Percentiles rank a stretch among this genome's conserved stretches.
phyloP scores from a whole-genome alignment of 148 eudicot genomes.

The Cornus suecica region DNA sequence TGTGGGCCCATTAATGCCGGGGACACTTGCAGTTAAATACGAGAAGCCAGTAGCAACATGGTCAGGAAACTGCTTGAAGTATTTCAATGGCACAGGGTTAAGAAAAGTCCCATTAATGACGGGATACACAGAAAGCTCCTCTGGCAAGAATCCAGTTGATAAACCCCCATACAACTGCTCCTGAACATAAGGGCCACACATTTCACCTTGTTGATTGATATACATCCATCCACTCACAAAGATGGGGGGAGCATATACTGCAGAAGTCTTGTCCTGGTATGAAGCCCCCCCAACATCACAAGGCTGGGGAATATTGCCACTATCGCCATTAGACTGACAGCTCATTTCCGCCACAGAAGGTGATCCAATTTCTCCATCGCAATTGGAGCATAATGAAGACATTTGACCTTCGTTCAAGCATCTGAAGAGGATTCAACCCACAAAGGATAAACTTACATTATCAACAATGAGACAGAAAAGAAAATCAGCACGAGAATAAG shows the following conservation, averaged over 20 bases:
- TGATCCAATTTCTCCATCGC: slow-evolving; percentile 24
- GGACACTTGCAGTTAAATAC: slow-evolving; percentile 33
- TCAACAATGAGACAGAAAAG: neutral
- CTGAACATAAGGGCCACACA: slow-evolving; percentile 92
- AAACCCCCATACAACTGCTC: slow-evolving; percentile 87
- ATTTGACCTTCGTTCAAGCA: slow-evolving; percentile 9
- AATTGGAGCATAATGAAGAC: slow-evolving; percentile 32
- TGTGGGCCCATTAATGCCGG: slow-evolving; percentile 21
- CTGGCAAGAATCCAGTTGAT: slow-evolving; percentile 74
- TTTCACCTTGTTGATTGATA: slow-evolving; percentile 69
- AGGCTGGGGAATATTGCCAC: slow-evolving; percentile 30
- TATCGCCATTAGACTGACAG: slow-evolving; percentile 46
- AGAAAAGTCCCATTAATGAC: slow-evolving; percentile 51
- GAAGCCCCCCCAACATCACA: slow-evolving; percentile 29
- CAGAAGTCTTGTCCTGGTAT: slow-evolving; percentile 21
- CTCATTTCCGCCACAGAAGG: slow-evolving; percentile 35
- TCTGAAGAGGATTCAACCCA: neutral
- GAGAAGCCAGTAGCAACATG: slow-evolving; percentile 76
- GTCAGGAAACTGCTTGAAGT: slow-evolving; percentile 79
- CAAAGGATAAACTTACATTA: neutral
- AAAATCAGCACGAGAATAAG: neutral
- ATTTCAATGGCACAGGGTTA: slow-evolving; percentile 68
- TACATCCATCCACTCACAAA: slow-evolving; percentile 94
- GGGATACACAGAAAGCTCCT: slow-evolving; percentile 84
- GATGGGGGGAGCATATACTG: slow-evolving; percentile 22